These are phyloP conservation scores for Agastache rugosa DNA, from an alignment of 257 asterid species.

Conservation along the genomic window DNA sequence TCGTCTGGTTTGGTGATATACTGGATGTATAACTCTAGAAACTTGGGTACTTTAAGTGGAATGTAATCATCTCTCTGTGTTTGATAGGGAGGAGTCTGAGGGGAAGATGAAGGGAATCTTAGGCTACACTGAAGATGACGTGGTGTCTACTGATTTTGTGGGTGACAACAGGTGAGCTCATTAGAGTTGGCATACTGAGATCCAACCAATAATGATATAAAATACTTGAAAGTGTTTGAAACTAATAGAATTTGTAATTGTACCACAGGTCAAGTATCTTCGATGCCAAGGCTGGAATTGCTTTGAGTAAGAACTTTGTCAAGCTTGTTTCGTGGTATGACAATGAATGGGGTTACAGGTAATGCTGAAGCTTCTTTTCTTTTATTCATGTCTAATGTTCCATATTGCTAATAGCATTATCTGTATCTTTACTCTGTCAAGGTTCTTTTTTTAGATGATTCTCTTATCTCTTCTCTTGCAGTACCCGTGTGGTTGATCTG, in stretches of 20 bases:
- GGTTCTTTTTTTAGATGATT: not conserved
- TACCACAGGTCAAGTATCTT: constrained; percentile 81
- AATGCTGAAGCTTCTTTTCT: constrained; percentile 14
- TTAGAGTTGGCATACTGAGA: not conserved
- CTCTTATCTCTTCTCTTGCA: constrained; percentile 43
- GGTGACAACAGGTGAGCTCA: constrained; percentile 77
- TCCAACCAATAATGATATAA: not conserved
- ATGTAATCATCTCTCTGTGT: not conserved
- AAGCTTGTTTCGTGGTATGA: constrained; percentile 90
- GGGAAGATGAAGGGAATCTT: constrained; percentile 83
- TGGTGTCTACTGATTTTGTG: constrained; percentile 85
- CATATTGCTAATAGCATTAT: not conserved
- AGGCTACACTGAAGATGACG: constrained; percentile 91
- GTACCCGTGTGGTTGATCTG: constrained; percentile 81
- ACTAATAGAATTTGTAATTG: constrained; percentile 18
- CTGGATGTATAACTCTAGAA: not conserved
- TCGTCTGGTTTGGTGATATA: not conserved
- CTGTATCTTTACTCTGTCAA: no score
- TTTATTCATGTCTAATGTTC: not conserved
- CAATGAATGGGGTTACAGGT: constrained; percentile 98
- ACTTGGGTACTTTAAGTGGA: not conserved
- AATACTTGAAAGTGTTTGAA: not conserved
- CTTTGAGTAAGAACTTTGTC: constrained; percentile 66
- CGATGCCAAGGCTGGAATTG: constrained; percentile 95
- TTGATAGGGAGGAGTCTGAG: constrained; percentile 77